phyloP scores from a whole-genome alignment of 305 asterid species.

The Fraxinus sp. region DNA sequence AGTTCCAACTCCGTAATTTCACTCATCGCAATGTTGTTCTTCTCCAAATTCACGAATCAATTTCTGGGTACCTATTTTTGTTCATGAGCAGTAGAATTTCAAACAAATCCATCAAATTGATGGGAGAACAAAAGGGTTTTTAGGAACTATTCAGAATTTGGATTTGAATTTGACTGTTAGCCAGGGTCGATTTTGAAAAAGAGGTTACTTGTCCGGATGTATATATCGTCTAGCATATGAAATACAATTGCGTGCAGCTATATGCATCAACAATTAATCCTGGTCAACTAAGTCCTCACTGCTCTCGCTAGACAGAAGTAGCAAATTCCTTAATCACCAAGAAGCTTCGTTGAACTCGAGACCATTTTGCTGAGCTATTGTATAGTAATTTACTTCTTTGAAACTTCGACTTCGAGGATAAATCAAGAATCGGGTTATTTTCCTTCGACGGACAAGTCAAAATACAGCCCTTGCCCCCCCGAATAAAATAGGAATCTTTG shows the following conservation, averaged over 20 bases:
- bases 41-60: conserved; percentile 22
- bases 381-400: too few species aligned
- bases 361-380: background rate
- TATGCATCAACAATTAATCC: too few species aligned
- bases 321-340: background rate
- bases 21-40: background rate
- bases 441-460: background rate
- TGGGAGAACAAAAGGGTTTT: background rate
- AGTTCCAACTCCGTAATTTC: conserved; percentile 35
- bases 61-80: background rate
- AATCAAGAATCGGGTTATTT: background rate
- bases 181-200: background rate
- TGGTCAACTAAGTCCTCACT: background rate
- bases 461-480: too few species aligned
- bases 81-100: background rate
- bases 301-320: background rate
- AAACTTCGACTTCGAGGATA: background rate
- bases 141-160: background rate
- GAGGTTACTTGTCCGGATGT: background rate
- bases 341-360: background rate
- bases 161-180: background rate
- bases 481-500: too few species aligned
- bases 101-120: background rate
- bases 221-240: background rate
- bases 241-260: background rate